Percentiles rank a stretch among this genome's conserved stretches.
Evolutionary conservation across 352 stramenopile species (phyloP).

Genomic region (Phytophthora boehmeriae): DNA sequence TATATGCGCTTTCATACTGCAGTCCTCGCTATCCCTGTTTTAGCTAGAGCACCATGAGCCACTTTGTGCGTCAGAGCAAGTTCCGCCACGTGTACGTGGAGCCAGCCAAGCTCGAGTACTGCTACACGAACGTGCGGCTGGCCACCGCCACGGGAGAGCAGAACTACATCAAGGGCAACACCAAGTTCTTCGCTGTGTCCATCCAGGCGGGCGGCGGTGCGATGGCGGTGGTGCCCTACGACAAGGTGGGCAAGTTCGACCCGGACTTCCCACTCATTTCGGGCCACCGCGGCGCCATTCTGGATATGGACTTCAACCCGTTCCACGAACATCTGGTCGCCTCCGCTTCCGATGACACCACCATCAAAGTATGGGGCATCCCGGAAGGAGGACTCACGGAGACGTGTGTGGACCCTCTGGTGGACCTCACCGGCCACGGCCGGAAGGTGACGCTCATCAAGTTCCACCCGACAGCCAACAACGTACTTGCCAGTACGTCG

Average conservation of each 20-base stretch:
- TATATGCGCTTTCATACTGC: neutral
- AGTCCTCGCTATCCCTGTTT: conserved; percentile 12
- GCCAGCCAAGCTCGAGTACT: conserved; percentile 94
- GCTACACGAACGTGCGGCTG: conserved; percentile 93
- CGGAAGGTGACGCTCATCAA: conserved; percentile 97
- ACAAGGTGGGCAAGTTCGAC: conserved; percentile 95
- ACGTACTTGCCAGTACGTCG: conserved; percentile 96
- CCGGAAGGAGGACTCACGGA: conserved; percentile 93
- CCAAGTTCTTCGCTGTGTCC: conserved; percentile 99
- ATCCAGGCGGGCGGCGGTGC: conserved; percentile 88
- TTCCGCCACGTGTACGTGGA: conserved; percentile 99
- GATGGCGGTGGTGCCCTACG: conserved; percentile 95
- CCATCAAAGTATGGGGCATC: conserved; percentile 98
- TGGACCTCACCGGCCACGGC: conserved; percentile 96
- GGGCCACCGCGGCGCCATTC: conserved; percentile 95
- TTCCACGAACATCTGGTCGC: conserved; percentile 97
- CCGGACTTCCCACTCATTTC: conserved; percentile 94
- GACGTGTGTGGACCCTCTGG: conserved; percentile 95
- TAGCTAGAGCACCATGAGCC: conserved; percentile 73
- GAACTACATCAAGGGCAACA: conserved; percentile 99
- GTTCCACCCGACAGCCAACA: conserved; percentile 98
- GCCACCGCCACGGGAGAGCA: conserved; percentile 98
- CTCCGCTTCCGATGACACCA: conserved; percentile 97
- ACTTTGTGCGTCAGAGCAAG: conserved; percentile 97
- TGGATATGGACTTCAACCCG: conserved; percentile 99